Conservation (phyloP, 371 early-diverging fungal genomes). For the Mortierella sp. region DNA sequence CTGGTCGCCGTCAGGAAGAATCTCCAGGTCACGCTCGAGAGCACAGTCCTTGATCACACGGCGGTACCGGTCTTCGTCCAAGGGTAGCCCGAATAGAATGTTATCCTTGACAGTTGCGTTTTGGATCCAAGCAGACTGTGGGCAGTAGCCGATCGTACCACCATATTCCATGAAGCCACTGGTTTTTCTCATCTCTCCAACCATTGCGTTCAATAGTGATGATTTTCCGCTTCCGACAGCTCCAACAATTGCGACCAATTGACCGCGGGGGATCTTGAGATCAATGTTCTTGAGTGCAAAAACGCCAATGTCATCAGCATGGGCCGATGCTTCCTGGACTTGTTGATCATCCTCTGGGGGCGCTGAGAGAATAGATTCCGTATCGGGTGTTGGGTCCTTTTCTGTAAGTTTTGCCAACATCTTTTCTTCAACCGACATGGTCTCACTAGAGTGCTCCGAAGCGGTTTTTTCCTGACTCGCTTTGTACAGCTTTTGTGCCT, state of each 20-base stretch:
- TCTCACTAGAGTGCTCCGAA: slow-evolving; percentile 50
- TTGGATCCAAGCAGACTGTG: slow-evolving; percentile 75
- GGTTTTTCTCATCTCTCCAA: slow-evolving; percentile 53
- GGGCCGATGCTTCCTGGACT: slow-evolving; percentile 9
- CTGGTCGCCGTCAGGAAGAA: slow-evolving; percentile 77
- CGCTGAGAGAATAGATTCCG: slow-evolving; percentile 57
- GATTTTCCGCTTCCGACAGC: slow-evolving; percentile 58
- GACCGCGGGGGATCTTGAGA: slow-evolving; percentile 35
- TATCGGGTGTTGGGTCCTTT: slow-evolving; percentile 57
- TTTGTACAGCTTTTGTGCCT: slow-evolving; percentile 52
- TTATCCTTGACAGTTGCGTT: slow-evolving; percentile 75
- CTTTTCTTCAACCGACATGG: slow-evolving; percentile 50
- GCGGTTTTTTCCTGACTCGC: slow-evolving; percentile 20
- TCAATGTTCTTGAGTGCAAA: slow-evolving; percentile 47
- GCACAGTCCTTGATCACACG: slow-evolving; percentile 63
- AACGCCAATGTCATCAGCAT: slow-evolving; percentile 26
- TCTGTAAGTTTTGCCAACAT: slow-evolving; percentile 31
- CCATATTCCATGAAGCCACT: slow-evolving; percentile 46
- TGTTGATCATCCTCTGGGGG: slow-evolving; percentile 1
- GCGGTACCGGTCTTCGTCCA: slow-evolving; percentile 59
- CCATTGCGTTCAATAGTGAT: slow-evolving; percentile 48
- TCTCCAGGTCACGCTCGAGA: slow-evolving; percentile 73
- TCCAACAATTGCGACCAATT: slow-evolving; percentile 49
- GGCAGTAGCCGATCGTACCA: slow-evolving; percentile 61
- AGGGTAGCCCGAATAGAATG: slow-evolving; percentile 69